Conservation (phyloP, 371 early-diverging fungal species). For the Actinomortierella ambigua region DNA sequence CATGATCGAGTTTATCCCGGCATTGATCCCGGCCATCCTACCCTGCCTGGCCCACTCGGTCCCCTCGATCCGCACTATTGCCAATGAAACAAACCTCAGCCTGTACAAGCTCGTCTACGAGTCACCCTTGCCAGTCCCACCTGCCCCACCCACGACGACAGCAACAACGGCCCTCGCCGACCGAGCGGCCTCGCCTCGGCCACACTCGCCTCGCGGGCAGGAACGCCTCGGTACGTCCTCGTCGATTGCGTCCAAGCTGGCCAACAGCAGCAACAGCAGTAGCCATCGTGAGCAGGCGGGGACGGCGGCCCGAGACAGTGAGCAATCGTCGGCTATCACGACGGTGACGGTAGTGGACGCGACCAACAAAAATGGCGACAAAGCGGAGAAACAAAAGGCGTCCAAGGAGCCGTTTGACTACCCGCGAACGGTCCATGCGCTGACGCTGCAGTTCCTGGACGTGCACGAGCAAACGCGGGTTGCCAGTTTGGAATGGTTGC, state of each 20-base stretch:
- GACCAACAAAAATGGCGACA: background rate
- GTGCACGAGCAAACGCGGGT: slow-evolving; percentile 88
- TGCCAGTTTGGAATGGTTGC: slow-evolving; percentile 88
- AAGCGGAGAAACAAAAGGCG: slow-evolving; percentile 8
- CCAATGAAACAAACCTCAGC: slow-evolving; percentile 75
- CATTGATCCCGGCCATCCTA: slow-evolving; percentile 76
- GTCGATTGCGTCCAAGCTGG: slow-evolving; percentile 27
- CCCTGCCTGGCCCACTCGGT: slow-evolving; percentile 84
- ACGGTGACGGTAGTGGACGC: background rate
- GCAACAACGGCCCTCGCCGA: slow-evolving; percentile 6
- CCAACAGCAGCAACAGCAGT: slow-evolving; percentile 11
- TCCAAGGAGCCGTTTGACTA: slow-evolving; percentile 74
- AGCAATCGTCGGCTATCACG: slow-evolving; percentile 16
- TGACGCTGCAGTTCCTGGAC: slow-evolving; percentile 79
- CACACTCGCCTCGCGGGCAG: slow-evolving; percentile 42
- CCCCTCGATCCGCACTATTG: slow-evolving; percentile 64
- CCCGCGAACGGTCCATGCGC: slow-evolving; percentile 71
- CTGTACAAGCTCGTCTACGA: slow-evolving; percentile 75
- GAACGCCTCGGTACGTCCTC: slow-evolving; percentile 40
- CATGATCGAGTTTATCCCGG: slow-evolving; percentile 78
- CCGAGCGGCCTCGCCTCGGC: slow-evolving; percentile 26
- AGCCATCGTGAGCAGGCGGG: background rate
- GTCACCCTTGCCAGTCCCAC: slow-evolving; percentile 37
- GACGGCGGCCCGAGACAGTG: slow-evolving; percentile 8
- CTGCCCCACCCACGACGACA: slow-evolving; percentile 2